Conservation (phyloP, 495 filamentous ascomycete genomes). For the Melanomma pulvis-pyrius region DNA sequence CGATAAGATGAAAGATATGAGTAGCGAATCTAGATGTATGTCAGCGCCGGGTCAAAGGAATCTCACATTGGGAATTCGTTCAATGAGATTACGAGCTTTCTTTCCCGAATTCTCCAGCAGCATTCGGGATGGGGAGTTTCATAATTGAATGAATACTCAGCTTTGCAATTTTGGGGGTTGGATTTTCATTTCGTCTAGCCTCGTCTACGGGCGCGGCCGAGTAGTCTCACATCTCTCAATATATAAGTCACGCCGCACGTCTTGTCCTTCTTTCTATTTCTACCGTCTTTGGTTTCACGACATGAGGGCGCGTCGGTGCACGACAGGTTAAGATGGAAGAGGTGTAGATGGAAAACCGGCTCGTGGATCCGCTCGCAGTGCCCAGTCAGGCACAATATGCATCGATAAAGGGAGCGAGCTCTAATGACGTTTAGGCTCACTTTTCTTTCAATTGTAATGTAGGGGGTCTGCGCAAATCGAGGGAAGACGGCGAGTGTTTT, state of each 20-base stretch:
- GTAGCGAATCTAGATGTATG: not conserved
- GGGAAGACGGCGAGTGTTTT: too few relatives aligned
- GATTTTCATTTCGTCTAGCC: conserved; percentile 2
- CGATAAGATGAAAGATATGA: not conserved
- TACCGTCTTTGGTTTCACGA: not conserved
- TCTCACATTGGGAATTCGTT: not conserved
- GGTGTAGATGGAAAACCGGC: not conserved
- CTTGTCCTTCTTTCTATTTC: not conserved
- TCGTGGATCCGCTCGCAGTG: not conserved
- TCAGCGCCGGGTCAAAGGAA: not conserved
- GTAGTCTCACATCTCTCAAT: conserved; percentile 6
- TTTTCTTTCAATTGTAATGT: too few relatives aligned
- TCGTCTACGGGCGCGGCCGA: not conserved
- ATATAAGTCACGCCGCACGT: not conserved
- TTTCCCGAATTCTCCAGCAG: not conserved
- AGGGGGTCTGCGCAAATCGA: too few relatives aligned
- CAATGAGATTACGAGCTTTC: not conserved
- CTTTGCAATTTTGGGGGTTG: conserved; percentile 24
- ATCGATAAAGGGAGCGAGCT: too few relatives aligned
- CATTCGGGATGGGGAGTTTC: not conserved
- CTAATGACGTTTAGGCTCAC: too few relatives aligned
- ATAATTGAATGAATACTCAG: not conserved
- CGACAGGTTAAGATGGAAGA: too few relatives aligned
- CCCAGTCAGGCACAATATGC: not conserved
- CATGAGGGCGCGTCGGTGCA: not conserved